Percentiles rank a stretch among this genome's conserved stretches.
phyloP scores from a whole-genome alignment of 2,329 filamentous ascomycete species.

The Trichoderma atrobrunneum region DNA sequence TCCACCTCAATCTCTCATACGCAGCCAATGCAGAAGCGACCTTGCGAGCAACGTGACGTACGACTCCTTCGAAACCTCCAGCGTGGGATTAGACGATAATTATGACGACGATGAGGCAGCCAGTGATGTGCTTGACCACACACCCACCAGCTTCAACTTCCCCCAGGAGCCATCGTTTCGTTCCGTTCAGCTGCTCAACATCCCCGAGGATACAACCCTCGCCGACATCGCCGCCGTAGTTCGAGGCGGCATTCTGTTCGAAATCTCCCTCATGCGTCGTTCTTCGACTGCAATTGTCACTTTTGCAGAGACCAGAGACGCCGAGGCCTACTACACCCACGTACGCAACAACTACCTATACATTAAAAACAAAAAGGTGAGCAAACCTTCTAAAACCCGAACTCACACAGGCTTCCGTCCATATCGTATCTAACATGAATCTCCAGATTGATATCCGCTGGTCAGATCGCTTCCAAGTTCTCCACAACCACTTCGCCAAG shows the following conservation, averaged over 20 bases:
- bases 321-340: conserved; percentile 63
- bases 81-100: neutral
- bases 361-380: conserved; percentile 64
- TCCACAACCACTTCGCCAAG: conserved; percentile 60
- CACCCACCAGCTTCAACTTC: neutral
- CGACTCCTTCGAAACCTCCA: neutral
- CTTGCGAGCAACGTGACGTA: neutral
- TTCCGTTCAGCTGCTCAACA: conserved; percentile 60
- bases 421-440: neutral
- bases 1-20: neutral
- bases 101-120: neutral
- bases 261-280: conserved; percentile 59
- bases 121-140: neutral
- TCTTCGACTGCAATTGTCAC: conserved; percentile 65
- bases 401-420: too few relatives aligned
- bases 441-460: conserved; percentile 64
- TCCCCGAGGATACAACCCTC: conserved; percentile 61
- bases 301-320: conserved; percentile 63
- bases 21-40: neutral
- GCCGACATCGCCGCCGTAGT: conserved; percentile 63
- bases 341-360: conserved; percentile 65
- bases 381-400: conserved; percentile 24
- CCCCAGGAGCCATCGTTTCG: conserved; percentile 29
- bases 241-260: conserved; percentile 68
- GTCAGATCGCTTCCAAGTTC: conserved; percentile 67